A percentile compares a stretch with the other conserved stretches of the same genome.
Conservation (phyloP, 495 filamentous ascomycete genomes). For the Xylaria scruposa region DNA sequence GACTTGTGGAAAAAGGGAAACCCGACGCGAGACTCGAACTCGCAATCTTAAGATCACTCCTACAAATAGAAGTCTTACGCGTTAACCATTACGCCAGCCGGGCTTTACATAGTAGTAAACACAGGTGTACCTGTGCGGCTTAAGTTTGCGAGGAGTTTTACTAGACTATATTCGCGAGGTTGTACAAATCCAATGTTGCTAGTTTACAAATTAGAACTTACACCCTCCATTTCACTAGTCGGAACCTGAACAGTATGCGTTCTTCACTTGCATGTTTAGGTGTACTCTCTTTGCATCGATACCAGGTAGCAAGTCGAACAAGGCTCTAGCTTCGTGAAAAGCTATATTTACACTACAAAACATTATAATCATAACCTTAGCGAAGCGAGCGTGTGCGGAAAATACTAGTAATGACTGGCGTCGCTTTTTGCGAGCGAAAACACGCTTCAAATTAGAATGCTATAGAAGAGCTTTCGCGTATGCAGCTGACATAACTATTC, state of each 20-base stretch:
- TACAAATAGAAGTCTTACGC: not conserved
- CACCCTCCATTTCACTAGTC: too few species aligned
- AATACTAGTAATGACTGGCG: not conserved
- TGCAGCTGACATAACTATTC: not conserved
- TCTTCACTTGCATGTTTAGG: too few species aligned
- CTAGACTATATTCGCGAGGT: too few species aligned
- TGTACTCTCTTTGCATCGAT: too few species aligned
- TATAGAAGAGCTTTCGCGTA: not conserved
- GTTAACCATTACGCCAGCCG: slow-evolving; percentile 10
- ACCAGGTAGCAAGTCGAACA: too few species aligned
- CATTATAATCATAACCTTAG: not conserved
- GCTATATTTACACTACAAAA: not conserved
- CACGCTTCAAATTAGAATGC: not conserved
- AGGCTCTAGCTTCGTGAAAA: not conserved
- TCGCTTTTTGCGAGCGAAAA: not conserved
- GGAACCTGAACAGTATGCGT: too few species aligned
- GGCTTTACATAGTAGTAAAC: not conserved
- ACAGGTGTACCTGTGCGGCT: too few species aligned
- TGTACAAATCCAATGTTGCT: too few species aligned
- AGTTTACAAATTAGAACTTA: too few species aligned
- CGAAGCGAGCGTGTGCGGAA: not conserved
- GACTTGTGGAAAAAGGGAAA: too few species aligned
- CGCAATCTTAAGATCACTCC: not conserved
- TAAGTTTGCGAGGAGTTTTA: too few species aligned
- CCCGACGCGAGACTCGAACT: not conserved